phyloP scores from a whole-genome alignment of 2,329 filamentous ascomycete genomes.

The Fusarium oxysporum region DNA sequence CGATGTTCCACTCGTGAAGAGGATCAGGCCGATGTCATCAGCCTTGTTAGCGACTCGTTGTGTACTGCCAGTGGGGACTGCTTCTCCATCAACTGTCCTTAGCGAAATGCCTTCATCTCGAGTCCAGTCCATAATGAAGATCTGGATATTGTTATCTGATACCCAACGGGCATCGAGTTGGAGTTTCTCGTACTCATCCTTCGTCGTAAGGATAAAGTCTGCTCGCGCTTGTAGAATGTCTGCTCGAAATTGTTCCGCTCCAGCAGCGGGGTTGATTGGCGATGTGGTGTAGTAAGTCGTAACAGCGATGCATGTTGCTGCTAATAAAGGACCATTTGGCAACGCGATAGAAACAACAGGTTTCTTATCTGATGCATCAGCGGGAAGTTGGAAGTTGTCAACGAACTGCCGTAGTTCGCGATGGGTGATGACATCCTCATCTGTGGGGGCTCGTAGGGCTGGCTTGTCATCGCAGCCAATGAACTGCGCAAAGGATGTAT shows the following conservation, averaged over 20 bases:
- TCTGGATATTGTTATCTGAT: not conserved
- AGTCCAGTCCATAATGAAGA: not conserved
- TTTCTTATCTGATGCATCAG: fast-evolving
- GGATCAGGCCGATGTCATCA: slow-evolving; percentile 11
- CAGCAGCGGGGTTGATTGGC: slow-evolving; percentile 12
- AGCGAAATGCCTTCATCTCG: not conserved
- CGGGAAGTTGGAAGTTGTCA: not conserved
- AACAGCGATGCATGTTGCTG: slow-evolving; percentile 11
- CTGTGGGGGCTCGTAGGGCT: not conserved
- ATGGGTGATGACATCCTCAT: slow-evolving; percentile 2
- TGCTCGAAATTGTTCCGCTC: slow-evolving; percentile 7
- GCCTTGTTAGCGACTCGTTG: not conserved
- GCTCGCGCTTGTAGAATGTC: slow-evolving; percentile 11
- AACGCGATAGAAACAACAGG: not conserved
- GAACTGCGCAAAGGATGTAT: slow-evolving; percentile 8
- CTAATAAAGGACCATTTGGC: not conserved
- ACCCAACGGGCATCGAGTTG: not conserved
- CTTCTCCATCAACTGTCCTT: not conserved
- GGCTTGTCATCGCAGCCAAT: not conserved
- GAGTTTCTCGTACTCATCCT: not conserved
- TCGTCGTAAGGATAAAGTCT: slow-evolving; percentile 1
- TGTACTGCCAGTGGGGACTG: not conserved
- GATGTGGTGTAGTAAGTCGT: slow-evolving; percentile 16
- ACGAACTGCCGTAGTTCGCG: not conserved
- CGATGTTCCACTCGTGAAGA: slow-evolving; percentile 8